These are phyloP conservation scores for Globisporangium orthogonon DNA, from an alignment of 352 stramenopile species.

Conservation along the genomic window DNA sequence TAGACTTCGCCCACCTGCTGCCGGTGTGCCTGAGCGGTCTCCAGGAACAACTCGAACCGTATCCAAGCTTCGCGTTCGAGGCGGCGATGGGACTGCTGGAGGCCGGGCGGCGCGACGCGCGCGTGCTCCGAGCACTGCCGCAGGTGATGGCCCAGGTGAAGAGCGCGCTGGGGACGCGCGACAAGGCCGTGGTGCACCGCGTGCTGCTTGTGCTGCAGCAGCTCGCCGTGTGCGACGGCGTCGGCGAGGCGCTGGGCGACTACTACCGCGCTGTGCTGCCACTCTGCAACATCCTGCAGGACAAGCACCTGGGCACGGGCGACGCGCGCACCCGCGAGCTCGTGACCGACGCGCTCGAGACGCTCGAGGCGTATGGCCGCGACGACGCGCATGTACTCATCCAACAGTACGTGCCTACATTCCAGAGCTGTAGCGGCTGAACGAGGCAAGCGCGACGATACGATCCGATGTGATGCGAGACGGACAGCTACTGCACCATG, in stretches of 20 bases:
- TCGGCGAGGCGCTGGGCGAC: conserved; percentile 53
- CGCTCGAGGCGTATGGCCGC: conserved; percentile 60
- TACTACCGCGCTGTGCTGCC: conserved; percentile 71
- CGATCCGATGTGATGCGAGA: no score
- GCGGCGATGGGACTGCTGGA: conserved; percentile 61
- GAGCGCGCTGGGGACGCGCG: conserved; percentile 48
- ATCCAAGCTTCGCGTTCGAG: conserved; percentile 64
- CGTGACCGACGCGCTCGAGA: conserved; percentile 62
- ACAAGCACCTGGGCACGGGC: conserved; percentile 67
- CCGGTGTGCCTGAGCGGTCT: conserved; percentile 68
- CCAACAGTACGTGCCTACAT: conserved; percentile 72
- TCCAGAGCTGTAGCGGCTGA: conserved; percentile 33
- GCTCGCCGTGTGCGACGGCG: conserved; percentile 57
- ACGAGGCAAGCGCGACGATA: no score
- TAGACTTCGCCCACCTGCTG: conserved; percentile 62
- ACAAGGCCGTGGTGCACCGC: conserved; percentile 60
- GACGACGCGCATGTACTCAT: conserved; percentile 65
- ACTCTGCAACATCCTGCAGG: conserved; percentile 79
- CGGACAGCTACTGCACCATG: no score
- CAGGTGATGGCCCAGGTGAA: conserved; percentile 62
- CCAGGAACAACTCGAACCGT: conserved; percentile 70
- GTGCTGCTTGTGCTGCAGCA: conserved; percentile 69
- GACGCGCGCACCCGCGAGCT: conserved; percentile 52
- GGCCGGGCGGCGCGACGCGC: conserved; percentile 29
- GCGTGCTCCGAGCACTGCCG: conserved; percentile 49